Evolutionary conservation across 768 basidiomycete species (phyloP).

Genomic region (Psilocybe azurescens): DNA sequence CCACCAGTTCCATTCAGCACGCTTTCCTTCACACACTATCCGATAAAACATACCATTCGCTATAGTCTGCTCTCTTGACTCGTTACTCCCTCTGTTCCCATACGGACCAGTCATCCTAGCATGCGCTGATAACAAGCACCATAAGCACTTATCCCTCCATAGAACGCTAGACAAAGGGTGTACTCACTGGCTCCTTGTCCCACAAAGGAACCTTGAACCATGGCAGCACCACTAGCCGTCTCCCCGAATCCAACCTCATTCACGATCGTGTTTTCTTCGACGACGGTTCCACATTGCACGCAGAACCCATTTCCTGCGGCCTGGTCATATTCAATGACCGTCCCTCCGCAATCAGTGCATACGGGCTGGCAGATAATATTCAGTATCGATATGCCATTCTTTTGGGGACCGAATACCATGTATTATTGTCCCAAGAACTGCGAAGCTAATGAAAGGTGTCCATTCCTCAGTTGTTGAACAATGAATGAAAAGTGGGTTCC

Average conservation of each 20-base stretch:
- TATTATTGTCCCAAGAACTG: not conserved
- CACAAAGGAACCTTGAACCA: slow-evolving; percentile 94
- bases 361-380: slow-evolving; percentile 46
- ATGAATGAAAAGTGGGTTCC: too few species aligned
- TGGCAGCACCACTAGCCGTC: slow-evolving; percentile 87
- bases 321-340: slow-evolving; percentile 84
- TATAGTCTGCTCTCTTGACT: slow-evolving; percentile 91
- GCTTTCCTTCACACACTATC: slow-evolving; percentile 3
- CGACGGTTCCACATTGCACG: slow-evolving; percentile 84
- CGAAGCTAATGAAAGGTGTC: too few species aligned
- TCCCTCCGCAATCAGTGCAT: slow-evolving; percentile 81
- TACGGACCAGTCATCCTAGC: slow-evolving; percentile 84
- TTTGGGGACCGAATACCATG: not conserved
- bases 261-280: slow-evolving; percentile 93
- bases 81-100: slow-evolving; percentile 77
- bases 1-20: slow-evolving; percentile 1
- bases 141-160: not conserved
- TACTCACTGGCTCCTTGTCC: slow-evolving; percentile 88
- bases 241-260: slow-evolving; percentile 97
- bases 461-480: too few species aligned
- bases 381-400: slow-evolving; percentile 4
- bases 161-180: not conserved
- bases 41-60: slow-evolving; percentile 69
- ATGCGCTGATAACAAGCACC: slow-evolving; percentile 55
- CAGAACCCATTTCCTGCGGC: slow-evolving; percentile 89